Percentiles rank a stretch among this genome's conserved stretches.
Conservation (phyloP, 768 basidiomycete genomes). For the Imleria badia region DNA sequence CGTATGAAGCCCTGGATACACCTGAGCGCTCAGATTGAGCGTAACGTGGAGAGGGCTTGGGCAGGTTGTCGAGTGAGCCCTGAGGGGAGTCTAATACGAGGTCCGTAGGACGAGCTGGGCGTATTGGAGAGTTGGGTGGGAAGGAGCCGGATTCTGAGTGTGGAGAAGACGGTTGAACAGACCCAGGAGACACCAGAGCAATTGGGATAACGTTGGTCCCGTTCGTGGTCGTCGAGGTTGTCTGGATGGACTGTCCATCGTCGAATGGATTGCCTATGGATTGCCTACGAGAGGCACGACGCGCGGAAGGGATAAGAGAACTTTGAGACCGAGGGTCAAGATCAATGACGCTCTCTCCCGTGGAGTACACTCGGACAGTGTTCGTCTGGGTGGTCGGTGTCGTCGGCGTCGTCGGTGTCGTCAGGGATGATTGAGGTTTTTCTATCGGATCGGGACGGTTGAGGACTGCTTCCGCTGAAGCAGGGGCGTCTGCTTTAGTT, state of each 20-base stretch:
- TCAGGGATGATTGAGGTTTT: conserved; percentile 39
- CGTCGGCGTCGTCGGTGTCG: conserved; percentile 11
- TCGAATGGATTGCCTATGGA: conserved; percentile 66
- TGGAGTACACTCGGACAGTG: conserved; percentile 49
- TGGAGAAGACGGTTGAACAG: conserved; percentile 33
- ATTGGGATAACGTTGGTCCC: conserved; percentile 87
- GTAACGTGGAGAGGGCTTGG: conserved; percentile 33
- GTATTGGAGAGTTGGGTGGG: conserved; percentile 42
- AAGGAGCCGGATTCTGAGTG: conserved; percentile 31
- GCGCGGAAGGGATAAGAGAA: conserved; percentile 16
- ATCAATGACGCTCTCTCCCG: conserved; percentile 54
- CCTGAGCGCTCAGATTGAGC: conserved; percentile 55
- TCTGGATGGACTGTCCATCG: conserved; percentile 78
- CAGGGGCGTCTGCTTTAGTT: conserved; percentile 60
- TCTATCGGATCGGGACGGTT: conserved; percentile 81
- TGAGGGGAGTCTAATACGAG: conserved; percentile 62
- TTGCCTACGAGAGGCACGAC: conserved; percentile 21
- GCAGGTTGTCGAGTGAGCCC: conserved; percentile 53
- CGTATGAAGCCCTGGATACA: conserved; percentile 63
- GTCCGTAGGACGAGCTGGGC: conserved; percentile 59
- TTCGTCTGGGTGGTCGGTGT: conserved; percentile 24
- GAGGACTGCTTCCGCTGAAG: conserved; percentile 73
- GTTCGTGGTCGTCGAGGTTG: conserved; percentile 67
- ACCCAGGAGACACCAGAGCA: conserved; percentile 68
- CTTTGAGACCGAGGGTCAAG: conserved; percentile 53